Percentiles rank a stretch among this genome's conserved stretches.
These are phyloP conservation scores for Rusavskia elegans DNA, from an alignment of 495 filamentous ascomycete genomes.

Conservation along the genomic window DNA sequence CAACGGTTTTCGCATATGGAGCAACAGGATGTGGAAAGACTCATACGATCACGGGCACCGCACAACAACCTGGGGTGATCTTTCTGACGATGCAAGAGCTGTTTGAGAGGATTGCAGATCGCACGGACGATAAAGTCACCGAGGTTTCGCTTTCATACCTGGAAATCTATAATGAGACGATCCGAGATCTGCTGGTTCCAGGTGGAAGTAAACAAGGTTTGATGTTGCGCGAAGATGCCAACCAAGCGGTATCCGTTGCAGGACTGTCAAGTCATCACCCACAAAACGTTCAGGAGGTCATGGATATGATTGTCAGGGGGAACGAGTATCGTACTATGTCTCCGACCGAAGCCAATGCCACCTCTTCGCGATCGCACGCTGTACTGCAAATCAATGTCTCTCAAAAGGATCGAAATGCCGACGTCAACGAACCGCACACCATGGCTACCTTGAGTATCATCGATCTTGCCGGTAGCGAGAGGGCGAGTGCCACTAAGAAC, in stretches of 20 bases:
- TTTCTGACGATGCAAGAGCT: slow-evolving; percentile 98
- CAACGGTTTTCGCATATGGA: slow-evolving; percentile 96
- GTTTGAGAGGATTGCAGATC: slow-evolving; percentile 84
- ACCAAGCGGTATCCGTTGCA: slow-evolving; percentile 83
- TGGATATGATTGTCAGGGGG: slow-evolving; percentile 96
- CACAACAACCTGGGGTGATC: slow-evolving; percentile 91
- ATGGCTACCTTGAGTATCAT: slow-evolving; percentile 98
- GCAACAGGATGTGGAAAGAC: slow-evolving; percentile 98
- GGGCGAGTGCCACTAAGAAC: slow-evolving; percentile 94
- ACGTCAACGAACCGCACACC: slow-evolving; percentile 85
- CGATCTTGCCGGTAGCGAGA: slow-evolving; percentile 89
- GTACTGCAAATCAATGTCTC: slow-evolving; percentile 95
- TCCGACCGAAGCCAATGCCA: slow-evolving; percentile 93
- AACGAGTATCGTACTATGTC: slow-evolving; percentile 94
- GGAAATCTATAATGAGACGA: slow-evolving; percentile 99
- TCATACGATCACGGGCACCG: slow-evolving; percentile 91
- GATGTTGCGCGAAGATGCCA: slow-evolving; percentile 87
- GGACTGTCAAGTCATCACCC: slow-evolving; percentile 87
- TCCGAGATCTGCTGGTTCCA: slow-evolving; percentile 81
- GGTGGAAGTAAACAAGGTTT: slow-evolving; percentile 74
- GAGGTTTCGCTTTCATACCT: slow-evolving; percentile 90
- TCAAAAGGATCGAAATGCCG: slow-evolving; percentile 84
- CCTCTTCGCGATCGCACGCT: slow-evolving; percentile 95
- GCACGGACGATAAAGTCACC: slow-evolving; percentile 68
- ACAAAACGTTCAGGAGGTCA: slow-evolving; percentile 78